phyloP scores from a whole-genome alignment of 2,329 filamentous ascomycete species.

The Boeremia lycopersici region DNA sequence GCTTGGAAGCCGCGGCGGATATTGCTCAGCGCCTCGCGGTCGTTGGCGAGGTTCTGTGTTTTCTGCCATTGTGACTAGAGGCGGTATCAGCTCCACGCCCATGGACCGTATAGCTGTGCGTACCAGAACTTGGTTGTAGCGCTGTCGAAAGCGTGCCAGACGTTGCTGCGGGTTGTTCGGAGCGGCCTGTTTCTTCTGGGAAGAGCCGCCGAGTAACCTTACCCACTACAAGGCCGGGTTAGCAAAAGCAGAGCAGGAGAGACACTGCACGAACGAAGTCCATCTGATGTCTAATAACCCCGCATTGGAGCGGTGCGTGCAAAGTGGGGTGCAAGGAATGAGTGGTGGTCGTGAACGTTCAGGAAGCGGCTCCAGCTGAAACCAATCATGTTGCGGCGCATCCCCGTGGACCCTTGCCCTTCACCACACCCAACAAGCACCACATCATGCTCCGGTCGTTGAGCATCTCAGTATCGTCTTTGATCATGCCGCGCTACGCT shows the following conservation, averaged over 20 bases:
- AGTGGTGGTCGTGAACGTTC: constrained; percentile 13
- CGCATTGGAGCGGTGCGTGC: constrained; percentile 31
- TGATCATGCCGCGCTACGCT: not conserved
- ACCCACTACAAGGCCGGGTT: constrained; percentile 56
- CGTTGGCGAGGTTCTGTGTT: constrained; percentile 56
- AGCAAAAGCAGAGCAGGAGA: constrained; percentile 15
- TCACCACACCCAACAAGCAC: not conserved
- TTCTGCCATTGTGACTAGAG: constrained; percentile 66
- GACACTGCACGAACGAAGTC: constrained; percentile 29
- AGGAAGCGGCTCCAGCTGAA: constrained; percentile 12
- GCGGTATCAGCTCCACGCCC: constrained; percentile 17
- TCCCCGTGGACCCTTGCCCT: constrained; percentile 8
- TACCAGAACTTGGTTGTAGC: constrained; percentile 65
- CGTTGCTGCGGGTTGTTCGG: constrained; percentile 64
- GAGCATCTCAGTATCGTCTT: not conserved
- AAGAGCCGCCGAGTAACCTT: constrained; percentile 64
- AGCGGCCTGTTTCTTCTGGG: constrained; percentile 56
- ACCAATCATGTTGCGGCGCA: constrained; percentile 15
- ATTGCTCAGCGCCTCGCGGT: constrained; percentile 57
- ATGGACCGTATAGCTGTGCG: not conserved
- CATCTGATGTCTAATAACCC: constrained; percentile 32
- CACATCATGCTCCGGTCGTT: no score
- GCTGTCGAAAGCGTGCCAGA: constrained; percentile 65
- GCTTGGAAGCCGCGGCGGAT: constrained; percentile 62
- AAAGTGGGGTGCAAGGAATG: constrained; percentile 25